Evolutionary conservation across 768 basidiomycete species (phyloP).

Genomic region (Tubosaeta brunneosetosa): DNA sequence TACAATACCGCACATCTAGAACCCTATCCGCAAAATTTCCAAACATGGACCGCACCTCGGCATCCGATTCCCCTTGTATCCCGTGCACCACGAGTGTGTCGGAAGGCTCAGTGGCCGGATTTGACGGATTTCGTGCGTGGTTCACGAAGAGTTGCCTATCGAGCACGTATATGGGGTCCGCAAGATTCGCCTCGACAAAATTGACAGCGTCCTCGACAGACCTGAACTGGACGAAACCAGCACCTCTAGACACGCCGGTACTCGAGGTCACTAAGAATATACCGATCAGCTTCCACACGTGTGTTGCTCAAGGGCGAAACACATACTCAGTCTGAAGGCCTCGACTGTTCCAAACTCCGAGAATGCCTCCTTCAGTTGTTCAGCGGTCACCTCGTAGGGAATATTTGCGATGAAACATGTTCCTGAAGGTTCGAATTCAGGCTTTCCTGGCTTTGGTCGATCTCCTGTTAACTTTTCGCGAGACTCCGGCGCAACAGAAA

Average conservation of each 20-base stretch:
- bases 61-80: conserved; percentile 24
- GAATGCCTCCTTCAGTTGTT: conserved; percentile 40
- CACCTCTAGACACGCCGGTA: conserved; percentile 40
- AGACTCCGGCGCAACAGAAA: conserved; percentile 15
- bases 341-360: conserved; percentile 39
- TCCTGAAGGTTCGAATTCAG: conserved; percentile 26
- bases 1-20: conserved; percentile 30
- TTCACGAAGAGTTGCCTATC: conserved; percentile 43
- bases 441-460: not conserved
- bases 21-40: conserved; percentile 12
- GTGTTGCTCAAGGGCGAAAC: not conserved
- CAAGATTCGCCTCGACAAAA: conserved; percentile 32
- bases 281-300: not conserved
- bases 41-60: conserved; percentile 25
- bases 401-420: conserved; percentile 49
- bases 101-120: conserved; percentile 16
- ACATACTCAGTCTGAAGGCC: conserved; percentile 40
- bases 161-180: conserved; percentile 46
- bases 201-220: conserved; percentile 33
- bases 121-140: conserved; percentile 28
- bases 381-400: conserved; percentile 42
- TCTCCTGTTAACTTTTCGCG: conserved; percentile 1
- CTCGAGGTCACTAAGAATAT: conserved; percentile 16
- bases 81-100: conserved; percentile 30
- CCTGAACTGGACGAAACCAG: conserved; percentile 43